Evolutionary conservation across 345 rosid species (phyloP).

Genomic region (Luvunga scandens): DNA sequence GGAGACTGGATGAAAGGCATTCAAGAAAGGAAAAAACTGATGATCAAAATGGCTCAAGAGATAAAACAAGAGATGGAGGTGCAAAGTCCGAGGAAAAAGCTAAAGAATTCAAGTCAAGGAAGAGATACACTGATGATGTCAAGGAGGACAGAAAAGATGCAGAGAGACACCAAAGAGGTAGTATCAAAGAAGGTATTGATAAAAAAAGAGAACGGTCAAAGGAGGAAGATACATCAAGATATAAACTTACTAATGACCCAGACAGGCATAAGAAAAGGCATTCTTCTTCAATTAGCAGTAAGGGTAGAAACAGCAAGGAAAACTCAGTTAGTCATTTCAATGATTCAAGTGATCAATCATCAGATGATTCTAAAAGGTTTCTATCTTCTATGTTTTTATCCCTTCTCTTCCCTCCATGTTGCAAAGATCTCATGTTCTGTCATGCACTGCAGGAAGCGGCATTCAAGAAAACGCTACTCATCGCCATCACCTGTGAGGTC

Average conservation of each 20-base stretch:
- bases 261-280: slow-evolving; percentile 67
- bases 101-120: slow-evolving; percentile 54
- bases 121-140: slow-evolving; percentile 37
- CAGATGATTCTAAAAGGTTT: slow-evolving; percentile 78
- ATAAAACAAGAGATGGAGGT: slow-evolving; percentile 38
- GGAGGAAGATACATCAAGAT: slow-evolving; percentile 54
- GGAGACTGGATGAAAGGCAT: slow-evolving; percentile 44
- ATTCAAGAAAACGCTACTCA: slow-evolving; percentile 48
- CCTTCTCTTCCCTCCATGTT: background rate
- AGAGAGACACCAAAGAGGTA: slow-evolving; percentile 49
- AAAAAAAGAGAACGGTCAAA: slow-evolving; percentile 48
- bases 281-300: slow-evolving; percentile 56
- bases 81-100: slow-evolving; percentile 42
- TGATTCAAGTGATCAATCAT: slow-evolving; percentile 60
- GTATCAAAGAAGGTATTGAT: slow-evolving; percentile 45
- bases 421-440: slow-evolving; percentile 23
- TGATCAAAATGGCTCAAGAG: slow-evolving; percentile 47
- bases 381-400: slow-evolving; percentile 9
- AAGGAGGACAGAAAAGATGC: slow-evolving; percentile 55
- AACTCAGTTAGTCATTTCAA: slow-evolving; percentile 23
- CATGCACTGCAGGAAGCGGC: slow-evolving; percentile 52
- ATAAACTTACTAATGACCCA: slow-evolving; percentile 43
- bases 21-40: slow-evolving; percentile 48
- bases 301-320: slow-evolving; percentile 54
- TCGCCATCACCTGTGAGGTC: slow-evolving; percentile 89